A percentile compares a stretch with the other conserved stretches of the same genome.
Evolutionary conservation across 2,329 filamentous ascomycete species (phyloP).

Genomic region (Shiraia bambusicola): DNA sequence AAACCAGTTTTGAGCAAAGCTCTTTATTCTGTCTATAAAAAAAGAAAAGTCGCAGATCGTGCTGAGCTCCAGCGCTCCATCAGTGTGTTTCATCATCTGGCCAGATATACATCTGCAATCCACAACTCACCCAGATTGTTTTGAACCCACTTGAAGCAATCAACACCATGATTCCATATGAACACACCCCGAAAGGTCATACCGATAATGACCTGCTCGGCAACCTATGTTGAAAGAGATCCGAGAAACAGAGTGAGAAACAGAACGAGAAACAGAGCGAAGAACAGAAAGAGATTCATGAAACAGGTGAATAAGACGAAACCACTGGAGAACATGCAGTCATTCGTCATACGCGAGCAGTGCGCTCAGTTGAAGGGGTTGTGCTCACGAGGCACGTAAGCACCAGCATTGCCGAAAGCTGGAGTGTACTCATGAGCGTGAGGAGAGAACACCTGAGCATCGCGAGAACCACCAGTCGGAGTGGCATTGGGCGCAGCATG

Average conservation of each 20-base stretch:
- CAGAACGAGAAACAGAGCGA: neutral
- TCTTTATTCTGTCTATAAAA: constrained; percentile 12
- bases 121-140: constrained; percentile 11
- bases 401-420: no score
- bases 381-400: no score
- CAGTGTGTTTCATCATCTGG: constrained; percentile 15
- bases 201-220: constrained; percentile 10
- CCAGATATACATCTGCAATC: constrained; percentile 22
- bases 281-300: neutral
- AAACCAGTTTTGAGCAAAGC: constrained; percentile 15
- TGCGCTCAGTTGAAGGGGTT: neutral
- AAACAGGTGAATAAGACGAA: neutral
- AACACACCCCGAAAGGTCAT: constrained; percentile 11
- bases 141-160: constrained; percentile 2
- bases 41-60: constrained; percentile 13
- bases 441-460: no score
- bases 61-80: constrained; percentile 2
- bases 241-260: constrained; percentile 9
- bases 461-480: constrained; percentile 13
- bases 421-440: no score
- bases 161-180: constrained; percentile 10
- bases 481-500: constrained; percentile 8
- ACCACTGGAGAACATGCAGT: no score
- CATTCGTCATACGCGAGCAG: neutral
- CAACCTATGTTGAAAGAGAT: constrained; percentile 14